phyloP scores from a whole-genome alignment of 495 filamentous ascomycete species.

The Podospora australis region DNA sequence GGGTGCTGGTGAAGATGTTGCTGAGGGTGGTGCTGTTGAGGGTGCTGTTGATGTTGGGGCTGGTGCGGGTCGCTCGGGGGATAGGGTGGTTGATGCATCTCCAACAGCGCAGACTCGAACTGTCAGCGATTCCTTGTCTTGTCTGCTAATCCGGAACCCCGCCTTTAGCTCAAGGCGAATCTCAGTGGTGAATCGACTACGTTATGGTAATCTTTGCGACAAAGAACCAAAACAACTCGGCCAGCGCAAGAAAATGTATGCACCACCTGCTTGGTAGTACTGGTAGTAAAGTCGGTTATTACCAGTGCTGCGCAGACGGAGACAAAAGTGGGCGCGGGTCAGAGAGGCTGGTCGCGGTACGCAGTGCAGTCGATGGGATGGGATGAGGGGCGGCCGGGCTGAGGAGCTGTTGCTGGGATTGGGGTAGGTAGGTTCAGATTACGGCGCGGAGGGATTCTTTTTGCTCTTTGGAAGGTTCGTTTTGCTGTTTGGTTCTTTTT shows the following conservation, averaged over 20 bases:
- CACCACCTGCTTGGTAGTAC: not conserved
- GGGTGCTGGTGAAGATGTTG: not conserved
- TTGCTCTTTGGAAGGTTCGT: too few relatives aligned
- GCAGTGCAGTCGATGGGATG: too few relatives aligned
- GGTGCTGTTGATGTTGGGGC: slow-evolving; percentile 18
- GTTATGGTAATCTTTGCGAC: too few relatives aligned
- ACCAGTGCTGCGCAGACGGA: not conserved
- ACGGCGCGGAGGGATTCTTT: too few relatives aligned
- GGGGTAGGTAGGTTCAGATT: not conserved
- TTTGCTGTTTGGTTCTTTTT: too few relatives aligned
- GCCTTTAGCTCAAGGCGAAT: slow-evolving; percentile 5
- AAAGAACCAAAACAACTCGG: not conserved
- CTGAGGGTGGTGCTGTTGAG: slow-evolving; percentile 4
- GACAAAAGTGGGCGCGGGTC: slow-evolving; percentile 1
- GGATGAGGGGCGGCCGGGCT: not conserved
- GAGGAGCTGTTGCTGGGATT: not conserved
- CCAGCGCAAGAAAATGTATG: not conserved
- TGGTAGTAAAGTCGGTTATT: too few relatives aligned
- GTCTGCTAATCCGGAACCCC: slow-evolving; percentile 1
- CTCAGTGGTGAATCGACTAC: too few relatives aligned
- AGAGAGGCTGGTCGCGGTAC: not conserved
- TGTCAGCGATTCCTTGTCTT: slow-evolving; percentile 7
- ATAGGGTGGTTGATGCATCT: slow-evolving; percentile 21
- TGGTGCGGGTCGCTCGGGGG: slow-evolving; percentile 11
- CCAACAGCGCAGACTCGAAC: not conserved